These are phyloP conservation scores for Hemerocallis citrina DNA, from an alignment of 106 monocot species.

Conservation along the genomic window DNA sequence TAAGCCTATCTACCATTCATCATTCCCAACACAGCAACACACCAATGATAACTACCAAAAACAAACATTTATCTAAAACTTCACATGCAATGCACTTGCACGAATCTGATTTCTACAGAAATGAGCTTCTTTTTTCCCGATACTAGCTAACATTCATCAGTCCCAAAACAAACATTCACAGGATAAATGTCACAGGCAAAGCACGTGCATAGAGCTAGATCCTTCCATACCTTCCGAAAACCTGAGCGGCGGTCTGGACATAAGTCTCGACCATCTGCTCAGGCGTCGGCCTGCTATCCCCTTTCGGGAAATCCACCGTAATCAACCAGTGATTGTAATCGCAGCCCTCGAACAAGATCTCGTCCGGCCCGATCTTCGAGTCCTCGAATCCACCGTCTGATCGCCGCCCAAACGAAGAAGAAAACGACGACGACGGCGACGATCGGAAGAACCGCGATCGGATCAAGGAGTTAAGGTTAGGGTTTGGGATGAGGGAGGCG, in stretches of 20 bases:
- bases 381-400: conserved; percentile 23
- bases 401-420: conserved; percentile 12
- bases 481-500: background rate
- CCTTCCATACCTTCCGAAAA: conserved; percentile 85
- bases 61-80: too few species aligned
- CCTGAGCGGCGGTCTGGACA: conserved; percentile 77
- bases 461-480: background rate
- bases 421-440: conserved; percentile 15
- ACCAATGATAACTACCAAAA: too few species aligned
- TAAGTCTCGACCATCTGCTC: conserved; percentile 99
- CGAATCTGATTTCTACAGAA: too few species aligned
- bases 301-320: conserved; percentile 89
- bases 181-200: background rate
- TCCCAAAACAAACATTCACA: too few species aligned
- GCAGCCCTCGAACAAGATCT: conserved; percentile 89
- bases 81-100: too few species aligned
- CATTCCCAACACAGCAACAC: too few species aligned
- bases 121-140: too few species aligned
- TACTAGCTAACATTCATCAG: too few species aligned
- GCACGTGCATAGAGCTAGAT: background rate
- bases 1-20: too few species aligned
- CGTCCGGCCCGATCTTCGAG: conserved; percentile 55
- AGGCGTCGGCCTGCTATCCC: conserved; percentile 50
- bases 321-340: conserved; percentile 99
- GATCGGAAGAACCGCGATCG: conserved; percentile 36